phyloP scores from a whole-genome alignment of 2,329 filamentous ascomycete genomes.

The Westerdykella aurantiaca region DNA sequence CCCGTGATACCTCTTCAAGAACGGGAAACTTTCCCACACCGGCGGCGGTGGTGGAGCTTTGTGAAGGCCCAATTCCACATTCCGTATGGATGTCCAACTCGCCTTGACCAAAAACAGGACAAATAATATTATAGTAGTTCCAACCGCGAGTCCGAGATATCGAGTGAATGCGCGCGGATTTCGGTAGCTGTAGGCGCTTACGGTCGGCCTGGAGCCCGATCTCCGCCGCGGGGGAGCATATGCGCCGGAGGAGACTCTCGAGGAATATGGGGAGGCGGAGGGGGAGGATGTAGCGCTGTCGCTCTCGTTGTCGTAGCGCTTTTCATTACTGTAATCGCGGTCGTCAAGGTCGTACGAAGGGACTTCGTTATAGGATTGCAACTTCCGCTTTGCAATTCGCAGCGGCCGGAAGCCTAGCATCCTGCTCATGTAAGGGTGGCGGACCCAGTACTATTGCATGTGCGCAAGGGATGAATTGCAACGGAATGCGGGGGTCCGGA shows the following conservation, averaged over 20 bases:
- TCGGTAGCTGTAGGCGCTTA: conserved; percentile 49
- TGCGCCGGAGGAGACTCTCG: conserved; percentile 44
- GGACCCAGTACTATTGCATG: too few species aligned
- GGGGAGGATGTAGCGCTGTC: conserved; percentile 31
- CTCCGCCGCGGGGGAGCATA: conserved; percentile 25
- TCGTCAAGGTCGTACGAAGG: conserved; percentile 28
- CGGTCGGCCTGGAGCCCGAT: conserved; percentile 21
- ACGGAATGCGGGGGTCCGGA: too few species aligned
- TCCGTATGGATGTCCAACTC: conserved; percentile 63
- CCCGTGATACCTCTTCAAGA: conserved; percentile 83
- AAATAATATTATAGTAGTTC: conserved; percentile 66
- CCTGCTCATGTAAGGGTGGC: conserved; percentile 2
- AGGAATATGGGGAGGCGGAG: conserved; percentile 48
- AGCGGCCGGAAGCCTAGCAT: conserved; percentile 37
- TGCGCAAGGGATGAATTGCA: too few species aligned
- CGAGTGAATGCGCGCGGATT: conserved; percentile 68
- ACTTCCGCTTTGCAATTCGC: conserved; percentile 34
- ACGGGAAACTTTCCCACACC: conserved; percentile 80
- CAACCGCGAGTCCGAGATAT: conserved; percentile 69
- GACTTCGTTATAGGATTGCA: conserved; percentile 27
- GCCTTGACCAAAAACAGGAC: conserved; percentile 69
- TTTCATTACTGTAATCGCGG: conserved; percentile 35
- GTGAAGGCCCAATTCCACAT: conserved; percentile 53
- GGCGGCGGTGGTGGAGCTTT: conserved; percentile 60
- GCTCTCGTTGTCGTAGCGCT: conserved; percentile 33